Evolutionary conservation across 208 protist genomes (phyloP), one percentile per base, ranked within the genome.

Genomic region (Trypanosoma lewisi): DNA sequence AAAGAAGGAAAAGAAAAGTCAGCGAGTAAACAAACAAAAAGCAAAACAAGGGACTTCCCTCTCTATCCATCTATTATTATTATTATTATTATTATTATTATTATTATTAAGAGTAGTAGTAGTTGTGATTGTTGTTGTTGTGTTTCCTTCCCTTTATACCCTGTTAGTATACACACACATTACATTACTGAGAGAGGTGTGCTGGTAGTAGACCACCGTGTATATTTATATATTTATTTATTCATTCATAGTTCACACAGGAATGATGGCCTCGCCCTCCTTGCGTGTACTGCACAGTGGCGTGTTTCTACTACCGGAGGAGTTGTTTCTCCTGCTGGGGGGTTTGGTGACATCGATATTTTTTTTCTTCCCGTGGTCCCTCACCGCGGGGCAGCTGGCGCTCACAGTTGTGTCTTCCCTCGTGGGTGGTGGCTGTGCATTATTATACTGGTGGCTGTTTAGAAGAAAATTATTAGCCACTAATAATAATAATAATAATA

Each of bases 351-450:
- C 73, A 12, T 82, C 73, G 9, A 16, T 87, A 19, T 81, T 93
- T 56, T 75, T 86, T 39, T 95, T 87, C 50, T 63, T 93, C 27
- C 89, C 89, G 7, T 92, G 79, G 76, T 87, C 82, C 1, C 30
- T 54, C 2, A 85, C 83, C 55, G 39, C 72, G 1, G 57, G 83
- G 30, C 89, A 93, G 23, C 81, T 95, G 50, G 41, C 81, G 1
- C 80, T 95, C 34, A 83, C 93, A 31, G 70, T 78, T 4, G 25
- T 87, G 5, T 76, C 75, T 14, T 58, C 69, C 8, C 56, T 79
- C 12, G 39, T 88, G 50, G 83, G 78, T 21, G 61, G 77, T 12
- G 55, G 74, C 14, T 75, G 71, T 42, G 81, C 73, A 4, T 8
- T 76, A 31, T 28, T 90, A 27, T 80, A 89, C 62, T 77, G 19